Conservation (phyloP, 1,284 basidiomycete species). For the Trichosporon sp. region DNA sequence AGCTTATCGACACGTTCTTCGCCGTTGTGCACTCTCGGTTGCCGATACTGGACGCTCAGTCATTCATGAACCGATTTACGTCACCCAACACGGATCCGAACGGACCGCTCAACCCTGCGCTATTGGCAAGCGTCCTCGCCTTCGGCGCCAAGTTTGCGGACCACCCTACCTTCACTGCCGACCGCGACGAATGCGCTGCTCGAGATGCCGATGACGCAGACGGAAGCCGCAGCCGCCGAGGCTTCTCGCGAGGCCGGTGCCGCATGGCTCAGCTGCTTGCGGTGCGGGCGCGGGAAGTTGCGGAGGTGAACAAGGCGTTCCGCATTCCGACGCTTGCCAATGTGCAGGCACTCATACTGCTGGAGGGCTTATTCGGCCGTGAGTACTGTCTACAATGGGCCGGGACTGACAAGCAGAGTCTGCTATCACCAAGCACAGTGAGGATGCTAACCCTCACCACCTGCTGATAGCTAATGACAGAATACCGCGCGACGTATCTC, state of each 20-base stretch:
- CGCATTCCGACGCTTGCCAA: conserved; percentile 73
- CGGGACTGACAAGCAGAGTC: conserved; percentile 8
- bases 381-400: conserved; percentile 17
- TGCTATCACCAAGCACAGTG: neutral
- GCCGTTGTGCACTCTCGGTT: conserved; percentile 76
- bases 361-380: conserved; percentile 41
- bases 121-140: conserved; percentile 81
- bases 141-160: conserved; percentile 91
- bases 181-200: conserved; percentile 57
- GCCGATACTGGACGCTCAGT: conserved; percentile 69
- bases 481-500: conserved; percentile 27
- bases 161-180: conserved; percentile 70
- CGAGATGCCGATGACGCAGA: conserved; percentile 21
- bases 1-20: conserved; percentile 71
- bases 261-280: conserved; percentile 70
- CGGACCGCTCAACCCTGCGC: conserved; percentile 60
- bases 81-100: conserved; percentile 37
- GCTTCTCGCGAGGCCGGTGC: conserved; percentile 52
- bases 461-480: conserved; percentile 15
- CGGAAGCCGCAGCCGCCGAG: conserved; percentile 12
- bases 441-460: neutral
- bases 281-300: conserved; percentile 71
- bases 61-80: conserved; percentile 59
- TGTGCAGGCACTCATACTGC: conserved; percentile 51
- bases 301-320: conserved; percentile 78